Percentiles rank a stretch among this genome's conserved stretches.
phyloP scores from a whole-genome alignment of 2,329 filamentous ascomycete genomes.

The Apiospora pterosperma region DNA sequence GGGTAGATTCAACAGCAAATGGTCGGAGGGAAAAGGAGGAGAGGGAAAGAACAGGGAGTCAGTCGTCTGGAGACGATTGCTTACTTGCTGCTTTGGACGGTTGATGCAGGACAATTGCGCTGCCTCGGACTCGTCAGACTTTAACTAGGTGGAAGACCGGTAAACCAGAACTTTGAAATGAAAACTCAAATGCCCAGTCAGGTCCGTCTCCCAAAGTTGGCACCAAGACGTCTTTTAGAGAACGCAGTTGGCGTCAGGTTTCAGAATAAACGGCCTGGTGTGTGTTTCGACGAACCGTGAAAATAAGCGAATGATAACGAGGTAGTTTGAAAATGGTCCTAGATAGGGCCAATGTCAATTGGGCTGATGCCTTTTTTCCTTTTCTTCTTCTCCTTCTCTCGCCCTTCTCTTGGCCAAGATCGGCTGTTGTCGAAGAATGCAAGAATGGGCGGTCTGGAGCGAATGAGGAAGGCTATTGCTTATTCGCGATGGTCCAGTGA shows the following conservation, averaged over 20 bases:
- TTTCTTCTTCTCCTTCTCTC: not conserved
- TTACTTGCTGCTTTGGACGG: not conserved
- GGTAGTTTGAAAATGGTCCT: not conserved
- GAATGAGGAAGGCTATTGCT: slow-evolving; percentile 3
- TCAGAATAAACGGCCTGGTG: not conserved
- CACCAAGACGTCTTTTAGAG: not conserved
- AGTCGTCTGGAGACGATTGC: not conserved
- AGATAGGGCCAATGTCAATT: not conserved
- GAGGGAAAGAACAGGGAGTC: not conserved
- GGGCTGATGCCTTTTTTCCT: not conserved
- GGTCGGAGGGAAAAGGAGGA: not conserved
- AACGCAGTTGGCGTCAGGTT: not conserved
- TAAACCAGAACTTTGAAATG: not conserved
- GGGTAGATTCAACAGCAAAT: not conserved
- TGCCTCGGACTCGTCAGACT: not conserved
- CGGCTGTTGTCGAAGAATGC: not conserved
- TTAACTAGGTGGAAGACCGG: not conserved
- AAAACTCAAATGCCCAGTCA: slow-evolving; percentile 1
- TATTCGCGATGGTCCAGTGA: slow-evolving; percentile 7
- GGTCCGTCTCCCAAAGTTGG: not conserved
- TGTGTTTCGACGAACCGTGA: not conserved
- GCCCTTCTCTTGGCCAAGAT: not conserved
- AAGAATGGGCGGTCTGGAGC: not conserved
- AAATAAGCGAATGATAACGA: not conserved
- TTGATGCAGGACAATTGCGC: not conserved